Evolutionary conservation across 2,329 filamentous ascomycete species (phyloP).

Genomic region (Colletotrichum ledebouriae): DNA sequence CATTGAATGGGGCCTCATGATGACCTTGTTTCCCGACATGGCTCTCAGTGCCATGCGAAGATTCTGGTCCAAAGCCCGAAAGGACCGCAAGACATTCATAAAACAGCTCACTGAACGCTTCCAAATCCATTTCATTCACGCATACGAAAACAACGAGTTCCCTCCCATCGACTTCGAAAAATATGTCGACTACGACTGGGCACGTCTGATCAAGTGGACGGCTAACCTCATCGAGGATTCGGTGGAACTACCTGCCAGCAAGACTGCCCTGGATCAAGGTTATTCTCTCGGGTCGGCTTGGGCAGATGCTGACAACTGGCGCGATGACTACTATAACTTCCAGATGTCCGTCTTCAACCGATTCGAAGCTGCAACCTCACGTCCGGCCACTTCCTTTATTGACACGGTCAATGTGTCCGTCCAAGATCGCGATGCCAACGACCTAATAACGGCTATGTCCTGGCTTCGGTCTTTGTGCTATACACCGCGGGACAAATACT

Average conservation of each 20-base stretch:
- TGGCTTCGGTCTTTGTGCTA: slow-evolving; percentile 72
- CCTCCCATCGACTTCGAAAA: slow-evolving; percentile 74
- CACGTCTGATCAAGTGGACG: slow-evolving; percentile 75
- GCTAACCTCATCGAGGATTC: slow-evolving; percentile 50
- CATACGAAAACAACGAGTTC: slow-evolving; percentile 74
- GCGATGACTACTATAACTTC: slow-evolving; percentile 68
- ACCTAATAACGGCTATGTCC: slow-evolving; percentile 63
- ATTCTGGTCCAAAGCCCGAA: slow-evolving; percentile 67
- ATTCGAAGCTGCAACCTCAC: slow-evolving; percentile 66
- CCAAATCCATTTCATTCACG: slow-evolving; percentile 73
- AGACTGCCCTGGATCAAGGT: slow-evolving; percentile 58
- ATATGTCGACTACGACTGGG: slow-evolving; percentile 77
- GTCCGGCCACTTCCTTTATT: slow-evolving; percentile 57
- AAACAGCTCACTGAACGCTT: slow-evolving; percentile 73
- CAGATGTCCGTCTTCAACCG: slow-evolving; percentile 69
- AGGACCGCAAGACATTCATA: slow-evolving; percentile 66
- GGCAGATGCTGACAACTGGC: slow-evolving; percentile 59
- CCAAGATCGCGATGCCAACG: slow-evolving; percentile 40
- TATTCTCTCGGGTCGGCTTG: slow-evolving; percentile 57
- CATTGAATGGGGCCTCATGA: slow-evolving; percentile 72
- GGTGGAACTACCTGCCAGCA: slow-evolving; percentile 62
- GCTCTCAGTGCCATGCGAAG: slow-evolving; percentile 65
- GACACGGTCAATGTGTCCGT: slow-evolving; percentile 34
- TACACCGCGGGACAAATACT: slow-evolving; percentile 65
- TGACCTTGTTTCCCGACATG: slow-evolving; percentile 67